Conservation (phyloP, 352 stramenopile species). For the Lagenidium sp. region DNA sequence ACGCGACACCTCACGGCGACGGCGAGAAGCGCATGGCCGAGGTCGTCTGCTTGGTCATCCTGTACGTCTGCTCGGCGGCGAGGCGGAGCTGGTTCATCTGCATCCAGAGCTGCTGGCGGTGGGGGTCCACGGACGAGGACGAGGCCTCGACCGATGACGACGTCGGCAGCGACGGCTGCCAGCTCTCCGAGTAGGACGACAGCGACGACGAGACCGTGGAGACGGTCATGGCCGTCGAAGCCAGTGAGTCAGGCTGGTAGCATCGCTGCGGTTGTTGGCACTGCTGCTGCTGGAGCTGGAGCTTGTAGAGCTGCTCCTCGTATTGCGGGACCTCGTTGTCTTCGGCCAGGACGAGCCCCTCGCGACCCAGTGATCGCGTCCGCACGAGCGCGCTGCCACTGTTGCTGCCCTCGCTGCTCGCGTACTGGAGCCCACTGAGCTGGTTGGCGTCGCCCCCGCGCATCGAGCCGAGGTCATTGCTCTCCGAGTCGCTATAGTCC, state of each 20-base stretch:
- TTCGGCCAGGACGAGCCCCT: no score
- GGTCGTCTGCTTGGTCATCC: slow-evolving; percentile 15
- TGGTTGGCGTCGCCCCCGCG: background rate
- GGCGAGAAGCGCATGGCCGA: slow-evolving; percentile 5
- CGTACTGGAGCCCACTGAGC: background rate
- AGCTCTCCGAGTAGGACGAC: background rate
- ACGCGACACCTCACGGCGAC: no score
- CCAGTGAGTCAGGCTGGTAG: background rate
- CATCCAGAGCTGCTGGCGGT: slow-evolving; percentile 10
- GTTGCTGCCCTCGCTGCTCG: background rate
- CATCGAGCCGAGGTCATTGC: slow-evolving; percentile 1
- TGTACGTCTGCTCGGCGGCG: slow-evolving; percentile 14
- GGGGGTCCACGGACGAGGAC: background rate
- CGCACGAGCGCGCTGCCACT: background rate
- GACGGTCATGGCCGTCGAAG: background rate
- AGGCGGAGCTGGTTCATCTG: slow-evolving; percentile 15
- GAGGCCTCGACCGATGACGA: background rate
- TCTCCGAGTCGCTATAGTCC: background rate
- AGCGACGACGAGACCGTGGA: background rate
- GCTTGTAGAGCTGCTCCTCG: no score
- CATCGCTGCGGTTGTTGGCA: no score
- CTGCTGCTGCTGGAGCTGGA: no score
- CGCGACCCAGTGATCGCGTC: slow-evolving; percentile 3
- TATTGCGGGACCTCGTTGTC: no score
- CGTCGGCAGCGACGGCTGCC: background rate